Evolutionary conservation across 2,329 filamentous ascomycete species (phyloP).

Genomic region (Colletotrichum sp.): DNA sequence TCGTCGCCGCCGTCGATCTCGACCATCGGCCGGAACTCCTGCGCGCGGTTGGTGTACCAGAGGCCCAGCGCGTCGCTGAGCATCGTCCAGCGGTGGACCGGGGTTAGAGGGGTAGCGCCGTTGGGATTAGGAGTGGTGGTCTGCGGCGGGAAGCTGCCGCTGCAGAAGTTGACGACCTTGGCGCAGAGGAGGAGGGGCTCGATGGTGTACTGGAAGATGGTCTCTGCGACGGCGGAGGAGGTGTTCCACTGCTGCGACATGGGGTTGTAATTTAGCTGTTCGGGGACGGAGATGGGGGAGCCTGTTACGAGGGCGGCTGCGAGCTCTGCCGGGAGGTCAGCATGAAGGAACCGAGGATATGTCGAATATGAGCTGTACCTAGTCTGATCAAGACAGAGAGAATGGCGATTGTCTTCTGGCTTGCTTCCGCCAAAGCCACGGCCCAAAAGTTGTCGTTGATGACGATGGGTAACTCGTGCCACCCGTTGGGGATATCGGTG

Average conservation of each 20-base stretch:
- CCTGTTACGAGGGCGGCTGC: constrained; percentile 31
- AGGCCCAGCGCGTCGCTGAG: constrained; percentile 33
- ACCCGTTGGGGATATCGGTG: background rate
- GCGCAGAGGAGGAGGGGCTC: constrained; percentile 37
- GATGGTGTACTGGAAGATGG: constrained; percentile 22
- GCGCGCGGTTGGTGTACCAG: constrained; percentile 36
- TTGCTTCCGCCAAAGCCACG: background rate
- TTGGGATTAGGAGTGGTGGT: background rate
- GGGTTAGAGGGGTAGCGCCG: background rate
- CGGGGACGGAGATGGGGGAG: constrained; percentile 28
- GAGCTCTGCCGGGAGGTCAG: constrained; percentile 25
- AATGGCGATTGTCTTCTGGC: constrained; percentile 7
- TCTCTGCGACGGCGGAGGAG: constrained; percentile 19
- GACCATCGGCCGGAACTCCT: constrained; percentile 36
- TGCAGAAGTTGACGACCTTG: constrained; percentile 37
- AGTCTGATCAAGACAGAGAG: constrained; percentile 28
- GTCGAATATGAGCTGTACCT: constrained; percentile 16
- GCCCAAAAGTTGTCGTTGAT: constrained; percentile 2
- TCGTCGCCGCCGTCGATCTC: constrained; percentile 34
- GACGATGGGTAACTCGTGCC: background rate
- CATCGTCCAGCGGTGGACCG: constrained; percentile 32
- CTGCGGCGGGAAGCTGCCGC: constrained; percentile 28
- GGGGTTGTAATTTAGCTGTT: constrained; percentile 20
- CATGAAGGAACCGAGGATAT: background rate
- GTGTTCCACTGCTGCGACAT: background rate